phyloP scores from a whole-genome alignment of 2,329 filamentous ascomycete species.

The Ceratocystis cacaofunesta region DNA sequence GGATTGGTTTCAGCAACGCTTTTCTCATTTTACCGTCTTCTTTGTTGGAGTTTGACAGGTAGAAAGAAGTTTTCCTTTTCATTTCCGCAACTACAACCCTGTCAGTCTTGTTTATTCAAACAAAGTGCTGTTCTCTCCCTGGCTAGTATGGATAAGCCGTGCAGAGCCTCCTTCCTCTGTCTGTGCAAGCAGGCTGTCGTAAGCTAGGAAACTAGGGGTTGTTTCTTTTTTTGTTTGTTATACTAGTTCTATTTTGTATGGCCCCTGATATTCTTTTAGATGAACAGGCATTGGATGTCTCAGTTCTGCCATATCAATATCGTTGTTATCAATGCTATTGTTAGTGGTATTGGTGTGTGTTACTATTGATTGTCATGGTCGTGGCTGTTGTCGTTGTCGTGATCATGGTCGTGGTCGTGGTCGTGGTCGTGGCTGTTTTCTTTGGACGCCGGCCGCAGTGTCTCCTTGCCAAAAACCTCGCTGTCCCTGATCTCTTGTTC shows the following conservation, averaged over 20 bases:
- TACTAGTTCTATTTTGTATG: not conserved
- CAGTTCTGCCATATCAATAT: constrained; percentile 14
- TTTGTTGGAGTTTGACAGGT: too few relatives aligned
- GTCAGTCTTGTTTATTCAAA: not conserved
- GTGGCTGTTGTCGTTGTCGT: not conserved
- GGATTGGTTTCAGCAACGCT: too few relatives aligned
- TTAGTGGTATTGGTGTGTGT: not conserved
- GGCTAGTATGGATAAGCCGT: not conserved
- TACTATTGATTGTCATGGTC: too few relatives aligned
- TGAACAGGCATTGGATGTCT: not conserved
- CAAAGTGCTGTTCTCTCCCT: not conserved
- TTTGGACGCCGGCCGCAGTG: not conserved
- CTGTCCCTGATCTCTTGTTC: constrained; percentile 16
- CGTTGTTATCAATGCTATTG: not conserved
- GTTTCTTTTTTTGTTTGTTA: not conserved
- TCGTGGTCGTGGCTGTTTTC: constrained; percentile 5
- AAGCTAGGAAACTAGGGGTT: not conserved
- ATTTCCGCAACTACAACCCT: not conserved
- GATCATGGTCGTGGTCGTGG: constrained; percentile 5
- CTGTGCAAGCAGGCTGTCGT: not conserved
- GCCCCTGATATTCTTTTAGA: not conserved
- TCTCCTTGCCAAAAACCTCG: not conserved
- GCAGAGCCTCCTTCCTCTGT: constrained; percentile 5
- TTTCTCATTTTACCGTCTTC: too few relatives aligned
- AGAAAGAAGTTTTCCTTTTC: not conserved